Evolutionary conservation across 75 land plant genomes (phyloP).

Genomic region (Pinus albicaulis): DNA sequence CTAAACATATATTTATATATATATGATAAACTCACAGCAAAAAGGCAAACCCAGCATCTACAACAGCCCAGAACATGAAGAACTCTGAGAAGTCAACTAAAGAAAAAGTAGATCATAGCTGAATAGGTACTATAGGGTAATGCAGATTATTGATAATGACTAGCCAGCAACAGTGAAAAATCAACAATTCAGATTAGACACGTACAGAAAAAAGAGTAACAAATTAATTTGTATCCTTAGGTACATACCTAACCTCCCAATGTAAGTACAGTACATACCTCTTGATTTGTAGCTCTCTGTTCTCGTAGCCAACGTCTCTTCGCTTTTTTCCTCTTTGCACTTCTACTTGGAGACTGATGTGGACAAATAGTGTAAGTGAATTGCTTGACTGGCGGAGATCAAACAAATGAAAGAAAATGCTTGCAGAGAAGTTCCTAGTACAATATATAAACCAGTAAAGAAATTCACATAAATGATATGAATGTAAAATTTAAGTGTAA

Average conservation of each 20-base stretch:
- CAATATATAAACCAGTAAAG: neutral
- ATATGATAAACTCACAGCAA: neutral
- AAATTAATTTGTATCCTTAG: too few species aligned
- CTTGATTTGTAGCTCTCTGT: too few species aligned
- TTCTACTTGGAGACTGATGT: constrained; percentile 71
- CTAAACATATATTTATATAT: neutral
- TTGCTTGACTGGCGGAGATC: neutral
- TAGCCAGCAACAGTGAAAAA: neutral
- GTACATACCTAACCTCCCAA: neutral
- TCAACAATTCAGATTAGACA: neutral
- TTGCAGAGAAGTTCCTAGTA: neutral
- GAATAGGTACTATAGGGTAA: neutral
- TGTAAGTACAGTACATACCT: constrained; percentile 14
- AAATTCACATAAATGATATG: neutral
- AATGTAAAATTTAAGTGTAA: neutral
- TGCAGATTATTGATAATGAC: neutral
- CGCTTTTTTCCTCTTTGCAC: too few species aligned
- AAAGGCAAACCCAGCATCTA: neutral
- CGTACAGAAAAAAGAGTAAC: neutral
- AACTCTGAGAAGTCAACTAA: neutral
- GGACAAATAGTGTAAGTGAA: neutral
- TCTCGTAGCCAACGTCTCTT: too few species aligned
- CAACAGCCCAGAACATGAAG: neutral
- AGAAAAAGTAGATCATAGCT: neutral
- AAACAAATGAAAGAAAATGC: neutral